Evolutionary conservation across 331 rosid genomes (phyloP).

Genomic region (Phaseolus coccineus): DNA sequence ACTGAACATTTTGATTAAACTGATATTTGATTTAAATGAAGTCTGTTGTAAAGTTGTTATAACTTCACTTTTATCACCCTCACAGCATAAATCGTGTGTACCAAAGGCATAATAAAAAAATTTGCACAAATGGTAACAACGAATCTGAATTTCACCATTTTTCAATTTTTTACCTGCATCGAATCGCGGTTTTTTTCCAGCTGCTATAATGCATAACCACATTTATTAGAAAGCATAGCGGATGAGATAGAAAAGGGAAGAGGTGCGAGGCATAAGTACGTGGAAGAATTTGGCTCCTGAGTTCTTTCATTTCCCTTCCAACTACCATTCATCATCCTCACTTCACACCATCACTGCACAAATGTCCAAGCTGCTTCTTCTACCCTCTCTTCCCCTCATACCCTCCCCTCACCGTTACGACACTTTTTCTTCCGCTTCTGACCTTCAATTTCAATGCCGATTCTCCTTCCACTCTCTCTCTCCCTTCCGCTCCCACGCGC

Average conservation of each 20-base stretch:
- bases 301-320: background rate
- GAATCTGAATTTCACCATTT: too few relatives aligned
- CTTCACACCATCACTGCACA: constrained; percentile 38
- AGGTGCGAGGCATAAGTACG: constrained; percentile 41
- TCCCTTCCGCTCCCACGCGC: constrained; percentile 2
- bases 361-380: constrained; percentile 77
- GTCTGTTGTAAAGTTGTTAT: too few relatives aligned
- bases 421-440: constrained; percentile 33
- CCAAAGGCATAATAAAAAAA: too few relatives aligned
- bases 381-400: constrained; percentile 45
- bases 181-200: too few relatives aligned
- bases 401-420: background rate
- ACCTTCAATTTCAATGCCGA: constrained; percentile 40
- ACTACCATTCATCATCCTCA: background rate
- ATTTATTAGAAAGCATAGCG: background rate
- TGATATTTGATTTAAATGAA: too few relatives aligned
- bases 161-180: too few relatives aligned
- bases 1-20: too few relatives aligned
- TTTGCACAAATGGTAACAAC: too few relatives aligned
- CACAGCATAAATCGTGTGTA: too few relatives aligned
- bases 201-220: too few relatives aligned
- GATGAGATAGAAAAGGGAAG: background rate
- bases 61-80: too few relatives aligned
- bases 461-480: constrained; percentile 16
- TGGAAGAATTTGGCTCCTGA: constrained; percentile 32